Conservation (phyloP, 768 basidiomycete genomes). For the Calvatia gigantea region DNA sequence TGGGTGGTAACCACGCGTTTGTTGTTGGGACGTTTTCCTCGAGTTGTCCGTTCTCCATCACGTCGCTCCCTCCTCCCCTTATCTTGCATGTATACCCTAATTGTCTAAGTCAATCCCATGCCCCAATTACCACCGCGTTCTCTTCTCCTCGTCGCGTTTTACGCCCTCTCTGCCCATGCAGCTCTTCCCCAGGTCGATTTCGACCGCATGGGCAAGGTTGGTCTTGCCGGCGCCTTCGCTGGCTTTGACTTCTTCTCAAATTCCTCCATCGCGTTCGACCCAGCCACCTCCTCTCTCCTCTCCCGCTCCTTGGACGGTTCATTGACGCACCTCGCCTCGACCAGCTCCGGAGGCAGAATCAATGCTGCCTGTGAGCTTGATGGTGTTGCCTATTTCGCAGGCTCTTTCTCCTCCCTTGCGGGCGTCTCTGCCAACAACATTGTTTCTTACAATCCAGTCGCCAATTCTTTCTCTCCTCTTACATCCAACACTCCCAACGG, state of each 20-base stretch:
- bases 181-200: slow-evolving; percentile 41
- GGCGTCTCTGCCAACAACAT: slow-evolving; percentile 63
- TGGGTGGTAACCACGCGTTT: not conserved
- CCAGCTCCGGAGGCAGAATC: slow-evolving; percentile 78
- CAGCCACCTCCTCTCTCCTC: slow-evolving; percentile 68
- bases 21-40: slow-evolving; percentile 3
- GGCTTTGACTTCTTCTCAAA: slow-evolving; percentile 79
- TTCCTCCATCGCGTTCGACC: slow-evolving; percentile 56
- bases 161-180: slow-evolving; percentile 28
- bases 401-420: slow-evolving; percentile 74
- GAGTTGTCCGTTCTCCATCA: slow-evolving; percentile 7
- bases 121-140: slow-evolving; percentile 19
- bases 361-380: slow-evolving; percentile 67
- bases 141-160: slow-evolving; percentile 23
- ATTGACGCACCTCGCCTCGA: slow-evolving; percentile 68
- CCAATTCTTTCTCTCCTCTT: slow-evolving; percentile 56
- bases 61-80: slow-evolving; percentile 11
- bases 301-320: slow-evolving; percentile 63
- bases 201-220: slow-evolving; percentile 87
- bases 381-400: slow-evolving; percentile 75
- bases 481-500: slow-evolving; percentile 73
- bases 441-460: slow-evolving; percentile 66
- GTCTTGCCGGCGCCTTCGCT: slow-evolving; percentile 82
- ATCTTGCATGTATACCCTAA: slow-evolving; percentile 13
- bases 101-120: slow-evolving; percentile 16